These are phyloP conservation scores for Suillus ampliporus DNA, from an alignment of 768 basidiomycete genomes.

Conservation along the genomic window DNA sequence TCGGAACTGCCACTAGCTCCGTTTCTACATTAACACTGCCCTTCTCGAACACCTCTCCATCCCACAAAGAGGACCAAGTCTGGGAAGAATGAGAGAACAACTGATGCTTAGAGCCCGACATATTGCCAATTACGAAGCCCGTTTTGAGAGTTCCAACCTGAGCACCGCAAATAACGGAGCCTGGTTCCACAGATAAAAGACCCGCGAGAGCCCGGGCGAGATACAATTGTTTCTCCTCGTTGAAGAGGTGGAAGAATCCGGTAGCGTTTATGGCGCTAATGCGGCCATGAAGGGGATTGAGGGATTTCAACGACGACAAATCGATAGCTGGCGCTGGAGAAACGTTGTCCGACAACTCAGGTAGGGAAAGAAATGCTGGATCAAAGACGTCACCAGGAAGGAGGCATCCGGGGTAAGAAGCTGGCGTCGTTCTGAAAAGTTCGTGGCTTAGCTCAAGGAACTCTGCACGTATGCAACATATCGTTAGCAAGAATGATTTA, in stretches of 20 bases:
- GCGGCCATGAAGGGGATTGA: constrained; percentile 53
- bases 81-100: constrained; percentile 20
- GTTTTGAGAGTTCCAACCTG: constrained; percentile 23
- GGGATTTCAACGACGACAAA: constrained; percentile 43
- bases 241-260: constrained; percentile 51
- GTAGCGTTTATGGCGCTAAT: constrained; percentile 55
- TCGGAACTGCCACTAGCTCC: constrained; percentile 9
- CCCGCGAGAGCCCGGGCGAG: constrained; percentile 35
- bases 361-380: constrained; percentile 43
- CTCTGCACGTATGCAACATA: constrained; percentile 36
- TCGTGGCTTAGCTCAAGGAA: constrained; percentile 66
- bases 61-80: constrained; percentile 26
- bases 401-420: constrained; percentile 58
- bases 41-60: constrained; percentile 30
- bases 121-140: constrained; percentile 3
- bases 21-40: constrained; percentile 40
- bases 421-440: constrained; percentile 60
- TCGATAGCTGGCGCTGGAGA: constrained; percentile 30
- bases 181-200: constrained; percentile 33
- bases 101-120: background rate
- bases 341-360: constrained; percentile 33
- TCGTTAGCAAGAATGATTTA: background rate
- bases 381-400: constrained; percentile 62
- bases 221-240: constrained; percentile 31
- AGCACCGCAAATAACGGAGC: constrained; percentile 39